A percentile compares a stretch with the other conserved stretches of the same genome.
Conservation (phyloP, 257 asterid species). For the Gentiana macrophylla region DNA sequence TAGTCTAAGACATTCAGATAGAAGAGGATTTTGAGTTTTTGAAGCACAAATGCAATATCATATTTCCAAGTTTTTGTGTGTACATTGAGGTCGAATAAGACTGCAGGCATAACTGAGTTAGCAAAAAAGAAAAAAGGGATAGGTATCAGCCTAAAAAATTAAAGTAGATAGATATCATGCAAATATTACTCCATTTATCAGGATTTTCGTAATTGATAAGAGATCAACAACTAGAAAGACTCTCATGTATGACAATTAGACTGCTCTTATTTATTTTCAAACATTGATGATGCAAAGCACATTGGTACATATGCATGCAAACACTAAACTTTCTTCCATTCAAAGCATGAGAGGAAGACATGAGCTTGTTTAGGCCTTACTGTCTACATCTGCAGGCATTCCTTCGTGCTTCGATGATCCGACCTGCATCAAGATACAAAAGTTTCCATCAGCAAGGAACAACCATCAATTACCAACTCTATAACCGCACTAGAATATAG, state of each 20-base stretch:
- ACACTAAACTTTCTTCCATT: not conserved
- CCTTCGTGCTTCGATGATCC: conserved; percentile 16
- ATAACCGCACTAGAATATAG: not conserved
- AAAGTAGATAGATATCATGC: not conserved
- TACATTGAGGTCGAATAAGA: too few species aligned
- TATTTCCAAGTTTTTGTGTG: too few species aligned
- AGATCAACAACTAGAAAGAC: too few species aligned
- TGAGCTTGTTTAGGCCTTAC: conserved; percentile 29
- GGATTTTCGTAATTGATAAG: too few species aligned
- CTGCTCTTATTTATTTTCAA: too few species aligned
- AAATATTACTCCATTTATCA: not conserved
- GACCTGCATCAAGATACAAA: conserved; percentile 21
- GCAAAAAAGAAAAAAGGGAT: too few species aligned
- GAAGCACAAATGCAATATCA: too few species aligned
- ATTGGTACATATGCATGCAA: not conserved
- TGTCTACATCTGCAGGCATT: conserved; percentile 18
- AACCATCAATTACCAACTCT: not conserved
- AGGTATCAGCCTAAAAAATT: not conserved
- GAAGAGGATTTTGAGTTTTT: too few species aligned
- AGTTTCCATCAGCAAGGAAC: not conserved
- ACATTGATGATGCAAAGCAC: not conserved
- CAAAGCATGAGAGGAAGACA: not conserved
- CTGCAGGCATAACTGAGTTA: too few species aligned
- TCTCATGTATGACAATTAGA: too few species aligned
- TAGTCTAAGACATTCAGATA: too few species aligned